Conservation (phyloP, 176 grass and related monocot genomes). For the Cenchrus americanus region DNA sequence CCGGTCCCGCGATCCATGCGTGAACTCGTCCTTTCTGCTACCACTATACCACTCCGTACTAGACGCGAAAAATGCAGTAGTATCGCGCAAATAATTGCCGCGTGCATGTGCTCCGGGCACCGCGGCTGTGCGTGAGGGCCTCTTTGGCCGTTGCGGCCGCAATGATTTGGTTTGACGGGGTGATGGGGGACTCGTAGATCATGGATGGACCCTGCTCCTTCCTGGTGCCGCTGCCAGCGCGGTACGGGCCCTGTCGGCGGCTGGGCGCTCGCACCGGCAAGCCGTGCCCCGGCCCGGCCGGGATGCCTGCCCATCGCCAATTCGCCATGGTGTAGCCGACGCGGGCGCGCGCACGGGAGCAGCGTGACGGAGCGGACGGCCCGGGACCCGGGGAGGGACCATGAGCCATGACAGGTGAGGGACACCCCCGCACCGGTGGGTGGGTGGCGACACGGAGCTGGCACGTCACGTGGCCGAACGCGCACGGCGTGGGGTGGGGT, state of each 20-base stretch:
- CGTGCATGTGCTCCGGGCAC: not conserved
- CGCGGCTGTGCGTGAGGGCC: not conserved
- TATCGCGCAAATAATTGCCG: not conserved
- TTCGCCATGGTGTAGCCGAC: not conserved
- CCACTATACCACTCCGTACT: too few species aligned
- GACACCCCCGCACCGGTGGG: not conserved
- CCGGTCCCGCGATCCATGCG: too few species aligned
- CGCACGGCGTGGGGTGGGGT: too few species aligned
- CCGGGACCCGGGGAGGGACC: not conserved
- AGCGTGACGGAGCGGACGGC: not conserved
- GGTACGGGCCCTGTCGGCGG: not conserved
- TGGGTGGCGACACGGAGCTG: not conserved
- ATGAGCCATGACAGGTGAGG: not conserved
- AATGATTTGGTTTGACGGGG: not conserved
- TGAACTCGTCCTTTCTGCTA: too few species aligned
- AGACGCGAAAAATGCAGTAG: not conserved
- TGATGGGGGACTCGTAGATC: not conserved
- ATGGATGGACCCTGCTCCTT: not conserved
- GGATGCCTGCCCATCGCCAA: not conserved
- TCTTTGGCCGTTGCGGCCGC: not conserved
- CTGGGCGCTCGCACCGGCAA: not conserved
- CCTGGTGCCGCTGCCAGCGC: not conserved
- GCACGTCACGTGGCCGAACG: too few species aligned
- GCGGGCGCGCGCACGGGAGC: conserved; percentile 8
- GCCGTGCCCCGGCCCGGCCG: not conserved